Percentiles rank a stretch among this genome's conserved stretches.
Conservation (phyloP, 2,329 filamentous ascomycete genomes). For the Madurella mycetomatis region DNA sequence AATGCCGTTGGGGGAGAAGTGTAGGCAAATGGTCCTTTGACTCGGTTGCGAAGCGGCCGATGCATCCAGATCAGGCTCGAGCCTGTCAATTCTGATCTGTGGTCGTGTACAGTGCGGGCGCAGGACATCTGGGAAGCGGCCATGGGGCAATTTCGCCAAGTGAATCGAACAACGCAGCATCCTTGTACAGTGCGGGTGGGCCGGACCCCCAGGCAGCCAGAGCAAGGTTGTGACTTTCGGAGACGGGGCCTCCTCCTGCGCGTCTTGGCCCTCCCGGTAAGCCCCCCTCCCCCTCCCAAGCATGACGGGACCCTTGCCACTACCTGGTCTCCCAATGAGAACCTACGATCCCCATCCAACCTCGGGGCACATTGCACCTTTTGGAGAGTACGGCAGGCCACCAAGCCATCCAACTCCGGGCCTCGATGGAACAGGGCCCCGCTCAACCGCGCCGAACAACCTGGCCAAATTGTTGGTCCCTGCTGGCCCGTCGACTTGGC, state of each 20-base stretch:
- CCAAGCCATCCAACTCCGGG: slow-evolving; percentile 10
- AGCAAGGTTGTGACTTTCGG: slow-evolving; percentile 13
- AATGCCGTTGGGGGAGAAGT: background rate
- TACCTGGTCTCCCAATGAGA: slow-evolving; percentile 18
- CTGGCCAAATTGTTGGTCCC: background rate
- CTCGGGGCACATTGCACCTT: slow-evolving; percentile 20
- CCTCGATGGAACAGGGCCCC: slow-evolving; percentile 16
- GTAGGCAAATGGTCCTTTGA: background rate
- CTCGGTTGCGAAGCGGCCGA: background rate
- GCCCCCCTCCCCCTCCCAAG: slow-evolving; percentile 9
- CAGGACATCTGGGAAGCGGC: too few relatives aligned
- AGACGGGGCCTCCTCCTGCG: slow-evolving; percentile 12
- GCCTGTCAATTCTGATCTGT: background rate
- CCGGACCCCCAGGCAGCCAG: slow-evolving; percentile 3
- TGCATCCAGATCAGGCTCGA: background rate
- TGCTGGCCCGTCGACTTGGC: slow-evolving; percentile 14
- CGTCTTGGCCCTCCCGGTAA: slow-evolving; percentile 13
- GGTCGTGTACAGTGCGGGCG: too few relatives aligned
- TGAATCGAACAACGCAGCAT: background rate
- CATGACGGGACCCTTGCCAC: slow-evolving; percentile 15
- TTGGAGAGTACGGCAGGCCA: slow-evolving; percentile 14
- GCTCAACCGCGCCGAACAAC: slow-evolving; percentile 13
- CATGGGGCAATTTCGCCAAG: slow-evolving; percentile 4
- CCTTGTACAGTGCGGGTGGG: slow-evolving; percentile 2
- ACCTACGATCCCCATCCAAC: slow-evolving; percentile 11